phyloP scores from a whole-genome alignment of 108 stramenopile genomes.

The Parietichytrium sp. region DNA sequence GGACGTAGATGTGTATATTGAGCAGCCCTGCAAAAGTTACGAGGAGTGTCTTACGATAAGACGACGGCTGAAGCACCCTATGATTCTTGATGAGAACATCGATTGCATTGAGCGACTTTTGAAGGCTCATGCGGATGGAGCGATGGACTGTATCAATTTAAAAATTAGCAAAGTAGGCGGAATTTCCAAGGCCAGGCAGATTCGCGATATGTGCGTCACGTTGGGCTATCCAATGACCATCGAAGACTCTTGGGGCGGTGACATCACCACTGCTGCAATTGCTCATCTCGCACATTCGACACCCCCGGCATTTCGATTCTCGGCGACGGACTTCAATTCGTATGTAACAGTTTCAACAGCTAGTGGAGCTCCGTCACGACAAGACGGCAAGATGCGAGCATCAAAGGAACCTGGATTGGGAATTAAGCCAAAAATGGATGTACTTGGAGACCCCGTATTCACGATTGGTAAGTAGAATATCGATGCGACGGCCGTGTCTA shows the following conservation, averaged over 20 bases:
- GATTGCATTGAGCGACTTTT: conserved; percentile 19
- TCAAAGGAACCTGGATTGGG: conserved; percentile 1
- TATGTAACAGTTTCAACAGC: conserved; percentile 20
- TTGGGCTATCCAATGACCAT: conserved; percentile 32
- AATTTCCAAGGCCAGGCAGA: conserved; percentile 29
- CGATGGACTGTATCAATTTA: conserved; percentile 38
- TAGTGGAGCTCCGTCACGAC: background rate
- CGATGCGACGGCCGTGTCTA: background rate
- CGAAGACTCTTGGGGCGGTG: conserved; percentile 43
- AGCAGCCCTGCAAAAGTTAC: conserved; percentile 39
- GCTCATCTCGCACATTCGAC: conserved; percentile 43
- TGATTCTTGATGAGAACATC: conserved; percentile 42
- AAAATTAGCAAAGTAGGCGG: conserved; percentile 43
- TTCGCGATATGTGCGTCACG: conserved; percentile 14
- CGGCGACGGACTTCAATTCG: conserved; percentile 42
- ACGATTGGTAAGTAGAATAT: background rate
- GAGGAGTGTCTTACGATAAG: conserved; percentile 29
- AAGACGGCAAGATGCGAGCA: background rate
- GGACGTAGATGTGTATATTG: conserved; percentile 40
- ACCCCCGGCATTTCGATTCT: background rate
- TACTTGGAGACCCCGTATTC: conserved; percentile 15
- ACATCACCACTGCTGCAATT: conserved; percentile 38
- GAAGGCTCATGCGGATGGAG: background rate
- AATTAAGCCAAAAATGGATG: conserved; percentile 28
- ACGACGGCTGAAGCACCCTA: background rate